Evolutionary conservation across 805 yeast species (phyloP), one percentile per base, ranked within the genome.

Genomic region (Zygotorulaspora danielsina): DNA sequence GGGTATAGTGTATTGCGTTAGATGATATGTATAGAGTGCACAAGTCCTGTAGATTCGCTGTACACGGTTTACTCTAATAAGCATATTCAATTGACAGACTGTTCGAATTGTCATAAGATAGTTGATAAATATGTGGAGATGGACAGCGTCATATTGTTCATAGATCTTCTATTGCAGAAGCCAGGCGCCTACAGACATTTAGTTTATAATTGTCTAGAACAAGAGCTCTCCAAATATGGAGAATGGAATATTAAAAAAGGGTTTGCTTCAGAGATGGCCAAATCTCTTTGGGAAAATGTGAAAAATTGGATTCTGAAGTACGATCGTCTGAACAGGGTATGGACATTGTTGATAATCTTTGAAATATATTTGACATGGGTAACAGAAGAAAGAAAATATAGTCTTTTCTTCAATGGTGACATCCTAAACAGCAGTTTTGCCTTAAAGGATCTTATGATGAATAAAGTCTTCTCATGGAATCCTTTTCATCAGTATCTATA

Each of bases 351-450:
- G 38, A 66, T 84, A 0, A 70, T 93, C 11, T 87, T 90, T 53
- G 97, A 93, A 51, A 90, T 90, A 4, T 93, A 93, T 58, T 62
- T 93, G 37, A 79, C 78, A 1, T 93, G 98, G 97, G 95, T 95
- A 0, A 77, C 81, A 40, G 89, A 84, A 45, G 98, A 90, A 59
- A 78, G 75, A 49, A 73, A 71, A 39, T 53, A 54, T 19, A 50
- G 37, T 17, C 15, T 43, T 16, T 40, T 33, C 24, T 33, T 15
- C 15, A 31, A 28, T 32, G 30, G 27, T 10, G 21, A 4, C 15
- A 12, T 16, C 7, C 9, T 20, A 5, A 34, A 17, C 10, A 20
- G 30, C 3, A 19, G 26, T 17, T 16, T 31, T 3, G 17, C 13
- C 6, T 9, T 19, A 5, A 32, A 19, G 19, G 33, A 41, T 32